phyloP scores from a whole-genome alignment of 441 rosid genomes.

The Erodium trifolium region DNA sequence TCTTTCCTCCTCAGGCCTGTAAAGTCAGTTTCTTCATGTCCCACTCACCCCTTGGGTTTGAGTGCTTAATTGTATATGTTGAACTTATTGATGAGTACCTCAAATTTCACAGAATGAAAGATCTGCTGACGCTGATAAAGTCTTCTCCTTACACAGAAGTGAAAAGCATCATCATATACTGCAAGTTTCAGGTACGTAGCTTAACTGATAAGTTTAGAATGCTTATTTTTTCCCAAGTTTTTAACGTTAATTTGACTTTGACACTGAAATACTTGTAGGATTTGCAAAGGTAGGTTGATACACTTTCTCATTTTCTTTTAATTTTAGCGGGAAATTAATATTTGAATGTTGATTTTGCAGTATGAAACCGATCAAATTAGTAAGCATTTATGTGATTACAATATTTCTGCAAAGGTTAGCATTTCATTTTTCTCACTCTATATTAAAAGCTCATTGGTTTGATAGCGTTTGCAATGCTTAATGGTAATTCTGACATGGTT shows the following conservation, averaged over 20 bases:
- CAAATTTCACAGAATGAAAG: slow-evolving; percentile 58
- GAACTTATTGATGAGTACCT: slow-evolving; percentile 17
- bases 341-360: slow-evolving; percentile 40
- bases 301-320: slow-evolving; percentile 11
- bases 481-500: slow-evolving; percentile 22
- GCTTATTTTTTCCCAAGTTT: neutral
- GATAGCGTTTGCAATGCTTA: slow-evolving; percentile 16
- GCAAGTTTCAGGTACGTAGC: slow-evolving; percentile 79
- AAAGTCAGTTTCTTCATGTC: neutral
- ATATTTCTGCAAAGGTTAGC: slow-evolving; percentile 73
- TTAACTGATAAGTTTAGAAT: neutral
- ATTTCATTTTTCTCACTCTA: slow-evolving; percentile 10
- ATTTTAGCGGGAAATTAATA: slow-evolving; percentile 16
- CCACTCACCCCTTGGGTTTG: neutral
- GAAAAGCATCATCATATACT: slow-evolving; percentile 75
- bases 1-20: neutral
- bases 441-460: slow-evolving; percentile 11
- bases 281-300: neutral
- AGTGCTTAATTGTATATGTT: slow-evolving; percentile 12
- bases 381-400: slow-evolving; percentile 66
- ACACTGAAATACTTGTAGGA: too few relatives aligned
- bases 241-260: too few relatives aligned
- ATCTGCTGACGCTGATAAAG: slow-evolving; percentile 53
- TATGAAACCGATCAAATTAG: slow-evolving; percentile 75
- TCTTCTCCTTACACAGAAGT: slow-evolving; percentile 57